A percentile compares a stretch with the other conserved stretches of the same genome.
These are phyloP conservation scores for Strobilomyces echinocephalus DNA, from an alignment of 768 basidiomycete species.

Conservation along the genomic window DNA sequence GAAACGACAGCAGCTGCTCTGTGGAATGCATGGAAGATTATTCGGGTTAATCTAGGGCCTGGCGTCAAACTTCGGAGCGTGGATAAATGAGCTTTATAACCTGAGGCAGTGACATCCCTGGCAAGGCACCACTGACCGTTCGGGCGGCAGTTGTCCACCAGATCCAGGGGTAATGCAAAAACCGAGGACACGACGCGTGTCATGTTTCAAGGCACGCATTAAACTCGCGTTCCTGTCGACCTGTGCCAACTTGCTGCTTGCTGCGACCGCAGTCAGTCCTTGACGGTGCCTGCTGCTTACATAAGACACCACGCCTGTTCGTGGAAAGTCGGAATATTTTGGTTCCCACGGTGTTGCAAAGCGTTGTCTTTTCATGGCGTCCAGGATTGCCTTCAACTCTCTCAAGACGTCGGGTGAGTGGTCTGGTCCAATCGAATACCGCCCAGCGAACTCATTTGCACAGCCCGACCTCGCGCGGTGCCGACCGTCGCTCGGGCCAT, in stretches of 20 bases:
- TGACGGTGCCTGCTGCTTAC: no score
- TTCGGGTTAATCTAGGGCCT: neutral
- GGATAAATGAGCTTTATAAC: neutral
- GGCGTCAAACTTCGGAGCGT: neutral
- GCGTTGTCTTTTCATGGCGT: slow-evolving; percentile 46
- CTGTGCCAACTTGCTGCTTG: no score
- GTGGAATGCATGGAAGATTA: neutral
- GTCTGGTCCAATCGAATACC: neutral
- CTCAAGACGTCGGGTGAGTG: slow-evolving; percentile 56
- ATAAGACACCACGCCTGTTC: slow-evolving; percentile 10
- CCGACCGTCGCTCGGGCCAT: slow-evolving; percentile 43
- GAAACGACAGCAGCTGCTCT: slow-evolving; percentile 15
- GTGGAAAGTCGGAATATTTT: slow-evolving; percentile 31
- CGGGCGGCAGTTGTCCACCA: neutral
- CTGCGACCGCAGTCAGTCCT: no score
- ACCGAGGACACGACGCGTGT: neutral
- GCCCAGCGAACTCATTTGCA: neutral
- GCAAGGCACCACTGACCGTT: neutral
- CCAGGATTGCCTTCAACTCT: slow-evolving; percentile 64
- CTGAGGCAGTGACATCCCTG: no score
- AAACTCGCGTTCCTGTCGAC: no score
- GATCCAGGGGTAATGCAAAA: neutral
- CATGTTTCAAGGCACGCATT: neutral
- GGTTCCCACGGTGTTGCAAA: slow-evolving; percentile 25
- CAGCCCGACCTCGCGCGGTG: slow-evolving; percentile 54